Conservation (phyloP, 106 monocot genomes). For the Platanthera zijinensis region DNA sequence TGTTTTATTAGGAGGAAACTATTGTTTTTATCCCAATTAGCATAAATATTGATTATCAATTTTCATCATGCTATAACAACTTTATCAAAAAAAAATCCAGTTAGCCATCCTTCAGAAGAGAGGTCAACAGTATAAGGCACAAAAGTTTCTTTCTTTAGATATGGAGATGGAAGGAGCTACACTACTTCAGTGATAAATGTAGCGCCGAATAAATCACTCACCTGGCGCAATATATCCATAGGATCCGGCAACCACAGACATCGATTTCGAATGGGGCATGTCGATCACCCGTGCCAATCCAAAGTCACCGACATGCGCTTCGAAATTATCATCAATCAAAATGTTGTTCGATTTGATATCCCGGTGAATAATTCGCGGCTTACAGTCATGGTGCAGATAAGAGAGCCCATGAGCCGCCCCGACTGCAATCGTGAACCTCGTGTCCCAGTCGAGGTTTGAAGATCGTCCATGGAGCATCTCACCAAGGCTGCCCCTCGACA, state of each 20-base stretch:
- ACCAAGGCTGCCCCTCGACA: conserved; percentile 84
- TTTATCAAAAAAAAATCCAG: neutral
- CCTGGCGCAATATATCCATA: conserved; percentile 99
- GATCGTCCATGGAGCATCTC: conserved; percentile 62
- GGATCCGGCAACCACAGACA: conserved; percentile 96
- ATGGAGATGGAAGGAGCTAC: neutral
- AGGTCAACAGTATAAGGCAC: neutral
- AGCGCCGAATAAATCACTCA: conserved; percentile 20
- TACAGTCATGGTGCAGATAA: conserved; percentile 94
- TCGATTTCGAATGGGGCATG: conserved; percentile 77
- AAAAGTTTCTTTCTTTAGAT: neutral
- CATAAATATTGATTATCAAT: too few species aligned
- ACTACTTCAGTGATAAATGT: neutral
- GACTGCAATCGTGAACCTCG: conserved; percentile 66
- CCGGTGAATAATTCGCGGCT: conserved; percentile 81
- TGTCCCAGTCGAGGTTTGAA: conserved; percentile 59
- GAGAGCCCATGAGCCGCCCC: conserved; percentile 91
- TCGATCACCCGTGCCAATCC: conserved; percentile 92
- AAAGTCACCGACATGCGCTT: conserved; percentile 96
- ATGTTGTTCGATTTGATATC: conserved; percentile 98
- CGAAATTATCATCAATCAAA: conserved; percentile 85
- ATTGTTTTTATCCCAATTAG: too few species aligned
- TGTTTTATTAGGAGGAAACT: too few species aligned
- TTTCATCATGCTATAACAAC: too few species aligned
- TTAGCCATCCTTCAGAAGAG: neutral